phyloP scores from a whole-genome alignment of 2,329 filamentous ascomycete species.

The Lasiodiplodia sp. region DNA sequence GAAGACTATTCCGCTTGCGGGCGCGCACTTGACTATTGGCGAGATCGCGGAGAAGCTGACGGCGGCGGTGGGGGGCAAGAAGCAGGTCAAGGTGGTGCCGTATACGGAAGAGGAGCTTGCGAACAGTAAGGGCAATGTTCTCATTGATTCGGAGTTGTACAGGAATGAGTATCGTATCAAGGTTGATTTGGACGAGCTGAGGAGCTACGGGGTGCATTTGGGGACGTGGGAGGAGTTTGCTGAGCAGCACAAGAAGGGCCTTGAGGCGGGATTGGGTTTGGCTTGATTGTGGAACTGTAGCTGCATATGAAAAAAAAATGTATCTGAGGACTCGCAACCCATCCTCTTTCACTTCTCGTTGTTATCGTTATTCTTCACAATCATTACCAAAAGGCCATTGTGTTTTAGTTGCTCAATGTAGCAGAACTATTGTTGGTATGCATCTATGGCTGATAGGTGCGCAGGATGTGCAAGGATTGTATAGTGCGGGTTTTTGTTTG shows the following conservation, averaged over 20 bases:
- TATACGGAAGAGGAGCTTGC: background rate
- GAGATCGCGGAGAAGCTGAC: slow-evolving; percentile 1
- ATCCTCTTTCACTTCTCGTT: no score
- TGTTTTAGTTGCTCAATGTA: no score
- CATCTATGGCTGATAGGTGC: no score
- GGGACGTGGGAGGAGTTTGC: slow-evolving; percentile 20
- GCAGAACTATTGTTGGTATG: no score
- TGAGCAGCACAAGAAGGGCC: background rate
- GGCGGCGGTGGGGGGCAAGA: background rate
- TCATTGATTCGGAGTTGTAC: background rate
- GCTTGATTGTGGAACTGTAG: background rate
- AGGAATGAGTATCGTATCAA: background rate
- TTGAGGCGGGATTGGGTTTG: slow-evolving; percentile 17
- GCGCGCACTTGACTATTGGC: background rate
- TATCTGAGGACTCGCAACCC: no score
- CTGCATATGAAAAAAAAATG: background rate
- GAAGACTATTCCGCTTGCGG: background rate
- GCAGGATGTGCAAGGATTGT: no score
- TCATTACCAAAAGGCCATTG: no score
- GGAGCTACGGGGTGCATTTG: background rate
- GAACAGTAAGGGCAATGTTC: background rate
- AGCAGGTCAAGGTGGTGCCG: background rate
- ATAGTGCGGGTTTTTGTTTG: no score
- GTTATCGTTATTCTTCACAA: no score
- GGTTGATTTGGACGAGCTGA: slow-evolving; percentile 9